Evolutionary conservation across 2,329 filamentous ascomycete species (phyloP), one percentile per base, ranked within the genome.

Genomic region (Venturiaceae sp.): DNA sequence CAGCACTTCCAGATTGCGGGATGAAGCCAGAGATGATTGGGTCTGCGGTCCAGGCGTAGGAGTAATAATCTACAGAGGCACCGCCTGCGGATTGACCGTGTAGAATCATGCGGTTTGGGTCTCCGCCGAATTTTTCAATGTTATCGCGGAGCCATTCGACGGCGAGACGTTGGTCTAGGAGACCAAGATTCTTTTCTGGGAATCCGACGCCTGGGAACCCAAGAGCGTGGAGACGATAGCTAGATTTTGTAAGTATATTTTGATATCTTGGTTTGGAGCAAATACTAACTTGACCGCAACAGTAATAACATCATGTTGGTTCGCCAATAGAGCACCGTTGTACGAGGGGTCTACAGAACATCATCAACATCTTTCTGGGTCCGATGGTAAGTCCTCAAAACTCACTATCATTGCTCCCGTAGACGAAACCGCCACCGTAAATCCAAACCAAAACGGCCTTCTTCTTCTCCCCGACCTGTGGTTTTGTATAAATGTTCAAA

Each of bases 141-240:
- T 82, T 80, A 41, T 75, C 69, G 3, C 70, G 70, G 0, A 79
- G 66, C 80, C 80, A 83, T 66, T 81, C 75, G 0, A 82, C 65
- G 0, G 77, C 79, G 14, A 75, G 63, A 1, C 80, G 73, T 63
- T 83, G 80, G 63, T 85, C 81, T 5, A 76, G 71, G 5, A 83
- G 66, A 1, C 78, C 81, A 2, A 80, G 64, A 60, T 83, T 83
- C 54, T 62, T 63, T n/a, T 60, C 34, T 7, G 58, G 57, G 36
- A 60, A 57, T 1, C 75, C 74, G 2, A 70, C 66, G 21, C 79
- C 75, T 1, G 83, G 70, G 64, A 83, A 84, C 0, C 81, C 81
- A 55, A 83, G 76, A 1, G 80, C 66, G 58, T 81, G 81, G 1
- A 83, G 67, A 2, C 81, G 77, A 63, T 84, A 83, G 23, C 53